phyloP scores from a whole-genome alignment of 495 filamentous ascomycete species.

The Penicilliopsis zonata region DNA sequence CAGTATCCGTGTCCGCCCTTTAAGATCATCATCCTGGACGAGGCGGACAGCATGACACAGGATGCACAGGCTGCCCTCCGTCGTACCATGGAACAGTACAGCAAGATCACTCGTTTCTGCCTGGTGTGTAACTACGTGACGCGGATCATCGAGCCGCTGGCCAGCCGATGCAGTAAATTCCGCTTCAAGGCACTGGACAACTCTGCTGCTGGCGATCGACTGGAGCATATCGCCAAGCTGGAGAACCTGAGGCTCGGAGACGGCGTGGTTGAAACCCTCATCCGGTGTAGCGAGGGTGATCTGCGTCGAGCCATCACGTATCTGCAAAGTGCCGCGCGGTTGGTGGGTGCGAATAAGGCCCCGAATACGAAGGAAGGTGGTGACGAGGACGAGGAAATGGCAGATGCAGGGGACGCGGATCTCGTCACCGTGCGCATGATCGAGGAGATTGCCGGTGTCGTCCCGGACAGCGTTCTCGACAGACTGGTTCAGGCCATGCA shows the following conservation, averaged over 20 bases:
- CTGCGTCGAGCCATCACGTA: conserved; percentile 93
- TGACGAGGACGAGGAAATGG: conserved; percentile 38
- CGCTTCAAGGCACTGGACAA: conserved; percentile 93
- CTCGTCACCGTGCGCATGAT: conserved; percentile 64
- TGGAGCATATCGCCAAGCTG: conserved; percentile 67
- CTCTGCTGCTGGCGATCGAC: conserved; percentile 56
- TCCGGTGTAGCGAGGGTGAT: conserved; percentile 85
- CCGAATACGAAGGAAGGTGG: conserved; percentile 33
- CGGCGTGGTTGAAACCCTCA: conserved; percentile 71
- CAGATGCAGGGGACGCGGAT: conserved; percentile 18
- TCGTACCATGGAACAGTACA: conserved; percentile 96
- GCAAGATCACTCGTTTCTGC: conserved; percentile 92
- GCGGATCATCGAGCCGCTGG: conserved; percentile 91
- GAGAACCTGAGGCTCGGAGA: conserved; percentile 66
- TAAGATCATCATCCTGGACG: conserved; percentile 96
- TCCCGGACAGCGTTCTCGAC: conserved; percentile 64
- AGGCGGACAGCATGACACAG: conserved; percentile 98
- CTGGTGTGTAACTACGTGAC: conserved; percentile 98
- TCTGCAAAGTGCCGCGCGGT: conserved; percentile 75
- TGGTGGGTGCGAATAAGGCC: conserved; percentile 48
- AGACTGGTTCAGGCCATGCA: conserved; percentile 64
- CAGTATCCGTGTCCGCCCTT: conserved; percentile 91
- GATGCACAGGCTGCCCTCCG: conserved; percentile 89
- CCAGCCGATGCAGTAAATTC: conserved; percentile 87
- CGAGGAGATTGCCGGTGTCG: conserved; percentile 92